phyloP scores from a whole-genome alignment of 73 alveolate species.

The Stentor coeruleus region DNA sequence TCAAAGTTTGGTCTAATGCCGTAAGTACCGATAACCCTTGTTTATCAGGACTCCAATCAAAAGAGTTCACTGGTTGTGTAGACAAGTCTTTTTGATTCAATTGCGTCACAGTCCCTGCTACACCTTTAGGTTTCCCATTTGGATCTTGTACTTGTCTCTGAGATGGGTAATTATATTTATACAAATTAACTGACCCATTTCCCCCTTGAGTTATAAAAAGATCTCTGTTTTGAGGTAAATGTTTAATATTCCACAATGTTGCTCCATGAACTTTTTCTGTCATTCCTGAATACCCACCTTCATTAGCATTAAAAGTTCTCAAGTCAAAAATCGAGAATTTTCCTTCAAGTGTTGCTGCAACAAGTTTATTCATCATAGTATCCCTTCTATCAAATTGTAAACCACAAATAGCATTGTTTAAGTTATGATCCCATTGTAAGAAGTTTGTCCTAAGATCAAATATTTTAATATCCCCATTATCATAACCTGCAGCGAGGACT shows the following conservation, averaged over 20 bases:
- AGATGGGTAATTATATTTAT: slow-evolving; percentile 95
- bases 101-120: slow-evolving; percentile 90
- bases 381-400: slow-evolving; percentile 95
- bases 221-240: slow-evolving; percentile 97
- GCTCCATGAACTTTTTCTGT: slow-evolving; percentile 96
- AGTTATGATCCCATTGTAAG: slow-evolving; percentile 96
- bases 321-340: slow-evolving; percentile 94
- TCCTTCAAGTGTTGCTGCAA: slow-evolving; percentile 65
- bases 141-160: slow-evolving; percentile 92
- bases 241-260: slow-evolving; percentile 97
- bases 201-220: slow-evolving; percentile 93
- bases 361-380: slow-evolving; percentile 96
- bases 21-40: slow-evolving; percentile 94
- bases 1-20: slow-evolving; percentile 93
- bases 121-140: slow-evolving; percentile 94
- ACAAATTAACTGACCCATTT: slow-evolving; percentile 89
- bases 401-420: slow-evolving; percentile 96
- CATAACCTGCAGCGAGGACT: slow-evolving; percentile 94
- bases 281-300: slow-evolving; percentile 93
- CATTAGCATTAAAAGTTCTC: slow-evolving; percentile 92
- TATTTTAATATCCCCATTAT: slow-evolving; percentile 98
- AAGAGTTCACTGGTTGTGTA: slow-evolving; percentile 94
- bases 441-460: slow-evolving; percentile 94
- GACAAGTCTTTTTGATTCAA: slow-evolving; percentile 92
- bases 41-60: slow-evolving; percentile 98